Evolutionary conservation across 2,329 filamentous ascomycete species (phyloP).

Genomic region (Juglanconis oblonga): DNA sequence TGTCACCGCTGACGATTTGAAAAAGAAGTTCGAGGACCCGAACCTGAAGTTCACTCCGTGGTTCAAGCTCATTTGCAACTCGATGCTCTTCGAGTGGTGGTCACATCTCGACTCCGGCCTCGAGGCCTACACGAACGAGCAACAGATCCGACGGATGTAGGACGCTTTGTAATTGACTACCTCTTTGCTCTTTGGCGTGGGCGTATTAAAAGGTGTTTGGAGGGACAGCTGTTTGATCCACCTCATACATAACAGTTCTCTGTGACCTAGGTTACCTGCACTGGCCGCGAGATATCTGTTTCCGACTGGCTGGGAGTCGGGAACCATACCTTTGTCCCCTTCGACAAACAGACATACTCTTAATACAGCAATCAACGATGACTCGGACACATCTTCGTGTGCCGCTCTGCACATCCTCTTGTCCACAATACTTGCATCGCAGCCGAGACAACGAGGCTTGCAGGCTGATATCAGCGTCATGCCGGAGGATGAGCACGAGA

Average conservation of each 20-base stretch:
- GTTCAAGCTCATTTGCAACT: constrained; percentile 99
- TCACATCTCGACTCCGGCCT: constrained; percentile 75
- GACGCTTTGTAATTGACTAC: background rate
- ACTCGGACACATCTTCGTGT: background rate
- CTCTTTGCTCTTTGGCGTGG: background rate
- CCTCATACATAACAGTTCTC: background rate
- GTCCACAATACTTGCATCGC: background rate
- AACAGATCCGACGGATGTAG: constrained; percentile 81
- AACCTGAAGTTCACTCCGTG: constrained; percentile 88
- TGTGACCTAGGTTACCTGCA: background rate
- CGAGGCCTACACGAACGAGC: constrained; percentile 82
- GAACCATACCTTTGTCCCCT: no score
- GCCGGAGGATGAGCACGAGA: constrained; percentile 8
- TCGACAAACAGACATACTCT: no score
- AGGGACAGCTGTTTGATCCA: background rate
- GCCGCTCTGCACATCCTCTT: background rate
- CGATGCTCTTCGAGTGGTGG: constrained; percentile 99
- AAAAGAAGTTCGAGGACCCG: constrained; percentile 79
- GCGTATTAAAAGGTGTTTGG: background rate
- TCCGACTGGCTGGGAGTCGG: constrained; percentile 1
- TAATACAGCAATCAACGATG: constrained; percentile 5
- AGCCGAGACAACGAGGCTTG: background rate
- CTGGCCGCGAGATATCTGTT: constrained; percentile 12
- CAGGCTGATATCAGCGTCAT: background rate
- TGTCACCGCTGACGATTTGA: constrained; percentile 78